Evolutionary conservation across 208 protist species (phyloP), one percentile per base, ranked within the genome.

Genomic region (Phytomonas sp.): DNA sequence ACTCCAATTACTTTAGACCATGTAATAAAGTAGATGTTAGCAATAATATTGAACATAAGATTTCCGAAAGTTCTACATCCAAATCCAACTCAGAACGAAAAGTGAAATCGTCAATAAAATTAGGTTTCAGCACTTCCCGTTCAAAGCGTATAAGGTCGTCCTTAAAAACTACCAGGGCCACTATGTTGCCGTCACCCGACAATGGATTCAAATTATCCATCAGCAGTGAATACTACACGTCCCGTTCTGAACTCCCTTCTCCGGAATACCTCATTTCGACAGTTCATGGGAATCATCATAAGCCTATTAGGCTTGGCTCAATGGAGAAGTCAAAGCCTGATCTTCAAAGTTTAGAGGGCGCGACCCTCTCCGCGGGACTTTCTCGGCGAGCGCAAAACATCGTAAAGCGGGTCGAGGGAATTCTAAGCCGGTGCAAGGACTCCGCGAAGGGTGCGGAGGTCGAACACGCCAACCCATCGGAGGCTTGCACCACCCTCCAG

Each of bases 361-460:
- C 19, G 45, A 19, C 8, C 16, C 0, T 1, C 5, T 56, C 45
- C 4, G 45, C 16, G 16, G 19, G 45, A 26, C 33, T 85, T 34
- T 81, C 78, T 0, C 40, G 62, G 7, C 74, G 78, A 12, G 81
- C 81, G 11, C 40, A 79, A 8, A 67, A 75, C 29, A 76, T 83
- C 33, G 69, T 83, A 0, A 40, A 61, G 19, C 71, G 70, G 19
- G 78, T 88, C 1, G 75, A 88, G 42, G 71, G 81, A 16, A 79
- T 85, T n/a, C 64, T 88, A 26, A 78, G 74, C 16, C 70, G 76
- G 19, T 88, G 83, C 70, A 77, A 30, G 73, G 68, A 26, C 69
- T 73, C 59, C 59, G 73, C 26, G 37, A 26, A 30, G 7, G 29
- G 5, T 42, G 19, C 14, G 32, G 61, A 6, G 40, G 33, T 11